Evolutionary conservation across 2,329 filamentous ascomycete genomes (phyloP).

Genomic region (Diaporthe aspalathi): DNA sequence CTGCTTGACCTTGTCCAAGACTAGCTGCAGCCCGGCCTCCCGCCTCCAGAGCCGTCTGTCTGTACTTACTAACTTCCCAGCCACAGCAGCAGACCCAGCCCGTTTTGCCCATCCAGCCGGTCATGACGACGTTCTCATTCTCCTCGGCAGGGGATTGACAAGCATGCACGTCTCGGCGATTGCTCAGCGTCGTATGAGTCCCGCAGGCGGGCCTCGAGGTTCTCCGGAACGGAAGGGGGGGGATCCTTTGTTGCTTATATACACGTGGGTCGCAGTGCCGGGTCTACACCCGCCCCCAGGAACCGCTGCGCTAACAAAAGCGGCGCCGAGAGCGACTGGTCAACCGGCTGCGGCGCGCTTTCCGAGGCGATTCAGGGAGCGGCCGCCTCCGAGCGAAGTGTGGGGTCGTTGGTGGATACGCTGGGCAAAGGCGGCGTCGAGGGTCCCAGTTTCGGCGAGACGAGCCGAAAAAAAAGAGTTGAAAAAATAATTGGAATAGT

Average conservation of each 20-base stretch:
- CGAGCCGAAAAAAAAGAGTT: background rate
- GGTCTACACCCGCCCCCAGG: background rate
- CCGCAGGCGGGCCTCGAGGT: constrained; percentile 54
- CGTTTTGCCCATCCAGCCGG: too few species aligned
- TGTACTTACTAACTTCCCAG: too few species aligned
- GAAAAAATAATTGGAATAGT: background rate
- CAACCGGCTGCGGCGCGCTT: too few species aligned
- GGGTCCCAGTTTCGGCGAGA: background rate
- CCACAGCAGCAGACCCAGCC: too few species aligned
- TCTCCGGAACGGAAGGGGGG: constrained; percentile 8
- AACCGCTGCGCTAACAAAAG: background rate
- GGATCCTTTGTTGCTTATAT: background rate
- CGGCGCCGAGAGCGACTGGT: background rate
- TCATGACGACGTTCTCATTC: too few species aligned
- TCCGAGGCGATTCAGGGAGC: too few species aligned
- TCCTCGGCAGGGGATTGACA: too few species aligned
- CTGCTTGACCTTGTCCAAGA: too few species aligned
- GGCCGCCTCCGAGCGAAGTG: constrained; percentile 20
- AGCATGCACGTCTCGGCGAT: constrained; percentile 54
- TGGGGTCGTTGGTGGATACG: background rate
- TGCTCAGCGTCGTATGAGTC: constrained; percentile 54
- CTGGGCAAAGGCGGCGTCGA: constrained; percentile 5
- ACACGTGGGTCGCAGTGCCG: background rate
- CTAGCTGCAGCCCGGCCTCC: too few species aligned
- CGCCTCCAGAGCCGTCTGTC: too few species aligned